phyloP scores from a whole-genome alignment of 2,329 filamentous ascomycete genomes.

The Parascedosporium putredinis region DNA sequence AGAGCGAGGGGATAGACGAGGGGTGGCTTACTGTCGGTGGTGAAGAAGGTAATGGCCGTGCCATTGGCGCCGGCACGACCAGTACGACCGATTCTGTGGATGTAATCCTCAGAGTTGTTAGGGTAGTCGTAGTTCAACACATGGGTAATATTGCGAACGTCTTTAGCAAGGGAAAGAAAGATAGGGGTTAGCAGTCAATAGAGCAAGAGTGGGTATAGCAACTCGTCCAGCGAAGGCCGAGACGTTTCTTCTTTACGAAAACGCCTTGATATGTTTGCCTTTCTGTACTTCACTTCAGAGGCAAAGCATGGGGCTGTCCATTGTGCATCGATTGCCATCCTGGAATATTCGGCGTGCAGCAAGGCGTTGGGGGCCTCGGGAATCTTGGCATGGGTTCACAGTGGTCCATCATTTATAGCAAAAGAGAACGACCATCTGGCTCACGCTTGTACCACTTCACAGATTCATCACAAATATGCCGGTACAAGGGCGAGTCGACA shows the following conservation, averaged over 20 bases:
- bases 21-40: conserved; percentile 86
- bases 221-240: conserved; percentile 47
- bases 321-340: conserved; percentile 47
- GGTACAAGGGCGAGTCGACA: conserved; percentile 57
- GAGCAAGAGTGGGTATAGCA: conserved; percentile 40
- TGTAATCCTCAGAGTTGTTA: conserved; percentile 98
- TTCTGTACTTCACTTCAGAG: conserved; percentile 43
- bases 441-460: conserved; percentile 55
- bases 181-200: conserved; percentile 66
- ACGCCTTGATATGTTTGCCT: conserved; percentile 17
- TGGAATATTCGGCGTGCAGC: conserved; percentile 39
- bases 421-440: conserved; percentile 46
- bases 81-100: conserved; percentile 92
- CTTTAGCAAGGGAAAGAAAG: conserved; percentile 53
- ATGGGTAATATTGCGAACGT: conserved; percentile 99
- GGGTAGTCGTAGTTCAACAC: conserved; percentile 99
- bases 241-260: conserved; percentile 1
- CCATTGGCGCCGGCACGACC: conserved; percentile 89
- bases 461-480: conserved; percentile 19
- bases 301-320: conserved; percentile 46
- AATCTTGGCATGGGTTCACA: conserved; percentile 32
- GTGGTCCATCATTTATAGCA: conserved; percentile 7
- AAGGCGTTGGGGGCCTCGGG: conserved; percentile 46
- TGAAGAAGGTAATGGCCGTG: conserved; percentile 97
- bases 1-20: neutral